Evolutionary conservation across 2,329 filamentous ascomycete genomes (phyloP), one percentile per base, ranked within the genome.

Genomic region (Magnaporthiopsis rhizophila): DNA sequence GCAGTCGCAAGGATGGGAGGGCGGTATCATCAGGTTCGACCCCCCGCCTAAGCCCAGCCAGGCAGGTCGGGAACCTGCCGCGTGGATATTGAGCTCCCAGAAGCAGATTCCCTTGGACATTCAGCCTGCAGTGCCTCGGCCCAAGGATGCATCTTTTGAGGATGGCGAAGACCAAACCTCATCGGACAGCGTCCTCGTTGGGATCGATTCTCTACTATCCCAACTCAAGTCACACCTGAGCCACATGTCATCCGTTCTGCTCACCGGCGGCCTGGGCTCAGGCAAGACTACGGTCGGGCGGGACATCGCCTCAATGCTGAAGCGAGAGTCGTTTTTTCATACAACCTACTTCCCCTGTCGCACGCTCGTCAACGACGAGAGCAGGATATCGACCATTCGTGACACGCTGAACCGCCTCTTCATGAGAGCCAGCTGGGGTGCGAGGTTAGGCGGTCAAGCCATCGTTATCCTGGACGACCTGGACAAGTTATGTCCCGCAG

Each of bases 401-500:
- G 94, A 98, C 71, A 95, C 87, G 0, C 77, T 99, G 6, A 88
- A 86, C 62, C 86, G 92, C 21, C 77, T 96, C 2, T 98, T 99
- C 73, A 92, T 95, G 81, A 84, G 86, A 26, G 95, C 95, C 3
- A 89, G 90, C 58, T 99, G 95, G 95, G 92, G 91, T 53, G 91
- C 94, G 50, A 85, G 94, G 66, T 82, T 95, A 0, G 93, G 92
- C 28, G 95, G 95, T 5, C 88, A 86, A 67, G 86, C 93, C 0
- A 74, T 98, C 3, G 90, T 99, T 26, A 86, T 99, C 61, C 80
- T 99, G 1, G 95, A 99, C 72, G 95, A 99, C 71, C 78, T 99
- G 8, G 95, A 99, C 75, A 92, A 91, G 71, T 81, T 99, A 1
- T 98, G 94, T 72, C 94, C 95, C 0, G 89, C 88, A 0, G 96